A percentile compares a stretch with the other conserved stretches of the same genome.
Evolutionary conservation across 2,329 filamentous ascomycete species (phyloP).

Genomic region (Colletotrichum australisinense): DNA sequence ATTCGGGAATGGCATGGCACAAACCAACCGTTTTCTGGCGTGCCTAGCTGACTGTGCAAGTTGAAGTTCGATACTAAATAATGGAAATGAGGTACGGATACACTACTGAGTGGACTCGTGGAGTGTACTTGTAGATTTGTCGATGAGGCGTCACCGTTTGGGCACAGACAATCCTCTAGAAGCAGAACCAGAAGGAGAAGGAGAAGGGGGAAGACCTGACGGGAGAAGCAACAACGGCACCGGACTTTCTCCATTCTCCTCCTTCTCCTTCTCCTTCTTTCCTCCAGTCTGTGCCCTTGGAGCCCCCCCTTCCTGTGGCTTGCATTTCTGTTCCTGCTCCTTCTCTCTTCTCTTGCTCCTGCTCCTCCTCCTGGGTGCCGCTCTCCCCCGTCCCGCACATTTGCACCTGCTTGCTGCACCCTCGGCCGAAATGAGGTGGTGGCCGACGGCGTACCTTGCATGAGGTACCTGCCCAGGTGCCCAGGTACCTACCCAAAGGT

Average conservation of each 20-base stretch:
- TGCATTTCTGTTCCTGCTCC: not conserved
- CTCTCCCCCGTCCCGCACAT: not conserved
- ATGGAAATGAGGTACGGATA: not conserved
- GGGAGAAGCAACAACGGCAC: not conserved
- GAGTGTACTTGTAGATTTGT: not conserved
- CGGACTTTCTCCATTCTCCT: not conserved
- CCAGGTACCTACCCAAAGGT: not conserved
- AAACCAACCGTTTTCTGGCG: not conserved
- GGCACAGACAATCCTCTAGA: not conserved
- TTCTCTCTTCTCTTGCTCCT: not conserved
- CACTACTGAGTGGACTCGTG: not conserved
- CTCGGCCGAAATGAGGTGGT: not conserved
- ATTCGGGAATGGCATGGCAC: not conserved
- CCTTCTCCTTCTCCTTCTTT: not conserved
- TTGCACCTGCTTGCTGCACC: not conserved
- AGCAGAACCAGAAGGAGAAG: not conserved
- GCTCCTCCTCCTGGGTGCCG: not conserved
- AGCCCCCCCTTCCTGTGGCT: no score
- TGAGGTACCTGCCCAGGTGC: not conserved
- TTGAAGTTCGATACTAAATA: not conserved
- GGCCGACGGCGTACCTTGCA: slow-evolving; percentile 11
- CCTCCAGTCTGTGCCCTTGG: not conserved
- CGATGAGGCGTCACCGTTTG: not conserved
- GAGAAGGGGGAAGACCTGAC: no score
- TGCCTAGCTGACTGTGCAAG: not conserved